These are phyloP conservation scores for Chytriomyces sp. DNA, from an alignment of 192 early-diverging fungal genomes.

Conservation along the genomic window DNA sequence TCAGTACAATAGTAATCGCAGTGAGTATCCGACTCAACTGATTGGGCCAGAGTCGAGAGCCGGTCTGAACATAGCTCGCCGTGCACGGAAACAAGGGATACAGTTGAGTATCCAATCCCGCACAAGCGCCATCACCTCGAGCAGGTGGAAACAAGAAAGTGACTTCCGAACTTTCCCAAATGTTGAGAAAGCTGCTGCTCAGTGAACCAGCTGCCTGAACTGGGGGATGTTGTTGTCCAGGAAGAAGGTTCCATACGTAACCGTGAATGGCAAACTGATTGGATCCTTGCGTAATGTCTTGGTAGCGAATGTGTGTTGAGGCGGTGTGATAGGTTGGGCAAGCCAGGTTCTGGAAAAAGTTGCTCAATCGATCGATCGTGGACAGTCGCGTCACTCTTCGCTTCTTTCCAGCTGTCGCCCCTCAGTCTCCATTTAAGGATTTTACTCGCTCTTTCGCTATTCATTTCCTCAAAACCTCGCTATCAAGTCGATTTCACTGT, in stretches of 20 bases:
- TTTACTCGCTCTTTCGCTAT: no score
- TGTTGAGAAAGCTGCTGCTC: no score
- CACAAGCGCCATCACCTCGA: slow-evolving; percentile 5
- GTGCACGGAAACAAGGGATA: slow-evolving; percentile 27
- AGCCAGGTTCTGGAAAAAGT: not conserved
- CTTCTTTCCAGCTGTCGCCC: no score
- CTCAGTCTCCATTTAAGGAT: no score
- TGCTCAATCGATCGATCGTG: no score
- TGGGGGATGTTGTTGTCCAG: not conserved
- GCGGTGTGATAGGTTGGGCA: not conserved
- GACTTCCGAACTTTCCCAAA: slow-evolving; percentile 7
- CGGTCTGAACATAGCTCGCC: not conserved
- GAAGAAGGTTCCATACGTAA: not conserved
- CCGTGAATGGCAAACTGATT: slow-evolving; percentile 14
- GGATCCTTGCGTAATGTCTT: not conserved
- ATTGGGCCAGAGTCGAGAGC: slow-evolving; percentile 2
- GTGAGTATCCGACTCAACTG: slow-evolving; percentile 2
- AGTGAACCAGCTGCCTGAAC: no score
- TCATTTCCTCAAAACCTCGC: no score
- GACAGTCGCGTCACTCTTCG: no score
- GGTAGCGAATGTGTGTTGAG: not conserved
- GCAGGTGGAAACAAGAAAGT: slow-evolving; percentile 1
- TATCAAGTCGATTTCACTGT: no score
- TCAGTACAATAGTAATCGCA: no score
- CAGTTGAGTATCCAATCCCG: not conserved